Evolutionary conservation across 2,329 filamentous ascomycete species (phyloP), one percentile per base, ranked within the genome.

Genomic region (Lecanicillium sp.): DNA sequence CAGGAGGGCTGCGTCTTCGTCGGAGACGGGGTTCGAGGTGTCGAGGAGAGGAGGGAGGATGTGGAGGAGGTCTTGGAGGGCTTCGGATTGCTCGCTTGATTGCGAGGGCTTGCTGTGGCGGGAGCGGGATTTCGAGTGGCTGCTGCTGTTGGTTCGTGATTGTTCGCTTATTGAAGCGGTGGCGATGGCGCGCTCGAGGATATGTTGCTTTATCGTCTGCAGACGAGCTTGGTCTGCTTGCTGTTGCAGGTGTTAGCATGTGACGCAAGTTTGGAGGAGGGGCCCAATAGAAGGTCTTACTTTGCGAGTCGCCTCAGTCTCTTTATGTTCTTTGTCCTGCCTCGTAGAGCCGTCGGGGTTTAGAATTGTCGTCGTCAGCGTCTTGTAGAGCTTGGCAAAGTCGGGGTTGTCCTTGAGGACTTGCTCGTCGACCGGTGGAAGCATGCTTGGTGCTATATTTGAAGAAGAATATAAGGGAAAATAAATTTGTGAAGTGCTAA

Each of bases 261-360:
- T 6, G 7, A n/a, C n/a, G n/a, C n/a, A n/a, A 37, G 15, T 34
- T 41, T 17, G 17, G 8, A 35, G 25, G 17, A 10, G 17, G 9
- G 20, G 27, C 20, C 29, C 27, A 12, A 22, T 11, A 29, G 18
- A 28, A 9, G 15, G 29, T 47, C 58, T 29, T 48, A 79, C 77
- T 51, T 76, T 59, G 30, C 60, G 62, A 2, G 72, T 64, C 3
- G 61, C 61, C 41, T 69, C 64, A 17, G 71, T 65, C 50, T 76
- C 68, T 46, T 70, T 69, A 13, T 65, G 64, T 2, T 61, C 58
- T n/a, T 64, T 59, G 46, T 71, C 64, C n/a, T 65, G 58, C 49
- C 66, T 74, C 2, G 74, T 76, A 8, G 77, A 75, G 3, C 72
- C 76, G 55, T 80, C 72, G 0, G 68, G 56, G 46, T 77, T 75